Evolutionary conservation across 1,139 yeast genomes (phyloP), one percentile per base, ranked within the genome.

Genomic region (Lodderomyces theae): DNA sequence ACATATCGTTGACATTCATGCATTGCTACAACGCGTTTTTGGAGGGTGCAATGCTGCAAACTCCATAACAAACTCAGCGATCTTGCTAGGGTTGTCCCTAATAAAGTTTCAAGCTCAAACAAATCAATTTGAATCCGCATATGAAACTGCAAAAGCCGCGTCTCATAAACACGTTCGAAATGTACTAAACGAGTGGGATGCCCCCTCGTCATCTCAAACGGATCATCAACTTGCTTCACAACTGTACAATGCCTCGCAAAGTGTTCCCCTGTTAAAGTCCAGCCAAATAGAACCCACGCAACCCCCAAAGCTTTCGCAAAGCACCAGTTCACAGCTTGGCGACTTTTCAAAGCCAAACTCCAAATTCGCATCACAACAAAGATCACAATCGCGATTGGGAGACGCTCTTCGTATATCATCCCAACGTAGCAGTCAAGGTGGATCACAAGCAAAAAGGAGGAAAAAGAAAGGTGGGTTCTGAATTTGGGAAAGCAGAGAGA

Each of bases 131-230:
- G 36, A 48, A 10, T 18, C 43, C 3, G 41, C 42, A 11, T 51
- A 45, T 7, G 45, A 51, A 0, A 30, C 46, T 12, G 48, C 48
- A 9, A 25, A 52, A n/a, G 35, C 46, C 3, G 28, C 42, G 1
- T 51, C 65, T 1, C 48, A 60, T 2, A 34, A 35, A 1, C 49
- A 53, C 37, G 60, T 64, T 2, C 50, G 54, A 36, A 44, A 52
- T 4, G 48, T 66, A 7, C 32, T 66, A 12, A 49, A 46, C 10
- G 56, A 52, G 10, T 67, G 72, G 72, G 64, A 61, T 35, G 11
- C 24, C 9, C 4, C 34, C 8, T 11, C 34, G 5, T 5, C 34
- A 31, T n/a, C 34, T 10, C 34, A 18, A 31, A 5, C 24, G 17
- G 30, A 23, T 23, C 39, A 6, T 30, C 41, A 4, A 31, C 25